Conservation (phyloP, 805 yeast species). For the Lachancea fermentati region DNA sequence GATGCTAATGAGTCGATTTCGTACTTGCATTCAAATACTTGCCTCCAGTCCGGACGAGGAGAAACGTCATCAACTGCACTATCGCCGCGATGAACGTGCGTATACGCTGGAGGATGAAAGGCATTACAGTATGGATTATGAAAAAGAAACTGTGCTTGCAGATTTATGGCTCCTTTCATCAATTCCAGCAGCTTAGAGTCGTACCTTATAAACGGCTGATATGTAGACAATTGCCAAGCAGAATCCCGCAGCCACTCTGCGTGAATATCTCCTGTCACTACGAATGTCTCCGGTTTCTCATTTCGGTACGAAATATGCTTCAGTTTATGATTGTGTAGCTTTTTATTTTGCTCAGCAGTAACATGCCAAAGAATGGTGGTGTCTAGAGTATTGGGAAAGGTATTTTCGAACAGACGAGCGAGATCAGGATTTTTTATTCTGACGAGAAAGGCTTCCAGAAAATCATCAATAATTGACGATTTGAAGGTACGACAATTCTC, state of each 20-base stretch:
- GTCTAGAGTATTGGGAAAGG: conserved; percentile 83
- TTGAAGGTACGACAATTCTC: conserved; percentile 65
- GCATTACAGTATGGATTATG: conserved; percentile 84
- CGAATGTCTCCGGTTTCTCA: conserved; percentile 53
- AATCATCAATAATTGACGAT: conserved; percentile 55
- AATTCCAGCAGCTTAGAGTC: conserved; percentile 48
- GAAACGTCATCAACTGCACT: conserved; percentile 57
- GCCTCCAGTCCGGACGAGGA: conserved; percentile 65
- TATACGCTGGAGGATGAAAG: conserved; percentile 70
- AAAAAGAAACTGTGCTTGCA: conserved; percentile 62
- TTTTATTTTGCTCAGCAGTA: conserved; percentile 14
- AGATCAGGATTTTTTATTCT: conserved; percentile 58
- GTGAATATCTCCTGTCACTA: conserved; percentile 88
- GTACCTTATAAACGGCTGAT: conserved; percentile 51
- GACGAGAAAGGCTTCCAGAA: conserved; percentile 46
- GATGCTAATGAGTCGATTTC: conserved; percentile 84
- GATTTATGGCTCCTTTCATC: conserved; percentile 72
- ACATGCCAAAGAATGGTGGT: conserved; percentile 77
- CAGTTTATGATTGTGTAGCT: conserved; percentile 12
- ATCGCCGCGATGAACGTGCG: conserved; percentile 40
- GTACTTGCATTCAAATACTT: conserved; percentile 84
- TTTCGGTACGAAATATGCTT: conserved; percentile 9
- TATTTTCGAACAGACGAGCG: conserved; percentile 70
- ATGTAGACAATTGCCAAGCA: conserved; percentile 74
- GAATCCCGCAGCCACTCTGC: conserved; percentile 93